Percentiles rank a stretch among this genome's conserved stretches.
These are phyloP conservation scores for Alternaria novae-zelandiae DNA, from an alignment of 2,329 filamentous ascomycete species.

Conservation along the genomic window DNA sequence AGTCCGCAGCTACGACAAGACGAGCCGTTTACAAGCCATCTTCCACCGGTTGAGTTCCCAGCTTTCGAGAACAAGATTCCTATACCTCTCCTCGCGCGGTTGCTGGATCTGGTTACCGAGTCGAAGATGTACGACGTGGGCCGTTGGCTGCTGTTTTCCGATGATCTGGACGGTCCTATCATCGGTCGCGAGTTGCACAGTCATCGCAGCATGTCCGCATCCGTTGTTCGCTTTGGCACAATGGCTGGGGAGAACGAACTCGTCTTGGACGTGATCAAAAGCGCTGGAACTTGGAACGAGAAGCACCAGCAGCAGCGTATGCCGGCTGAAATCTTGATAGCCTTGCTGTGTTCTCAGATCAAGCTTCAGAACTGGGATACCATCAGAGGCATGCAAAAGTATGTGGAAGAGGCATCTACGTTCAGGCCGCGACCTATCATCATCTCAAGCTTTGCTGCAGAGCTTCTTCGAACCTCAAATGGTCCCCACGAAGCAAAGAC, in stretches of 20 bases:
- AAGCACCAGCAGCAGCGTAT: slow-evolving; percentile 34
- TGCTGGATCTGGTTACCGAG: slow-evolving; percentile 59
- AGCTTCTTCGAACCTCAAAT: slow-evolving; percentile 34
- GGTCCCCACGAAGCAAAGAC: slow-evolving; percentile 11
- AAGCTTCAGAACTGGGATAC: slow-evolving; percentile 50
- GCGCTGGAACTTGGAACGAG: slow-evolving; percentile 21
- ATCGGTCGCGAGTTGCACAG: slow-evolving; percentile 55
- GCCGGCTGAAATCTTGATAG: slow-evolving; percentile 44
- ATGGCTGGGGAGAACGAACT: slow-evolving; percentile 55
- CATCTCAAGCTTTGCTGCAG: slow-evolving; percentile 38
- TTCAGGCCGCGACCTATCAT: slow-evolving; percentile 38
- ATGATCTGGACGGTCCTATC: slow-evolving; percentile 61
- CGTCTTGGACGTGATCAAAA: slow-evolving; percentile 40
- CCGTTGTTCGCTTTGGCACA: slow-evolving; percentile 62
- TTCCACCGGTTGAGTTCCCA: slow-evolving; percentile 52
- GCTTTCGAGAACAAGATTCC: slow-evolving; percentile 56
- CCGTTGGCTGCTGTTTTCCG: slow-evolving; percentile 59
- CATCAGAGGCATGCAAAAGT: slow-evolving; percentile 48
- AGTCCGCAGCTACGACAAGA: slow-evolving; percentile 18
- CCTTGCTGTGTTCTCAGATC: slow-evolving; percentile 54
- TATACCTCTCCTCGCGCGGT: slow-evolving; percentile 54
- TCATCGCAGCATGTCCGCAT: slow-evolving; percentile 57
- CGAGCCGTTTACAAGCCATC: slow-evolving; percentile 33
- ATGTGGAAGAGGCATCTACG: slow-evolving; percentile 29
- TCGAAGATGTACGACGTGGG: slow-evolving; percentile 57